Evolutionary conservation across 257 asterid genomes (phyloP), one percentile per base, ranked within the genome.

Genomic region (Nicotiana sylvestris): DNA sequence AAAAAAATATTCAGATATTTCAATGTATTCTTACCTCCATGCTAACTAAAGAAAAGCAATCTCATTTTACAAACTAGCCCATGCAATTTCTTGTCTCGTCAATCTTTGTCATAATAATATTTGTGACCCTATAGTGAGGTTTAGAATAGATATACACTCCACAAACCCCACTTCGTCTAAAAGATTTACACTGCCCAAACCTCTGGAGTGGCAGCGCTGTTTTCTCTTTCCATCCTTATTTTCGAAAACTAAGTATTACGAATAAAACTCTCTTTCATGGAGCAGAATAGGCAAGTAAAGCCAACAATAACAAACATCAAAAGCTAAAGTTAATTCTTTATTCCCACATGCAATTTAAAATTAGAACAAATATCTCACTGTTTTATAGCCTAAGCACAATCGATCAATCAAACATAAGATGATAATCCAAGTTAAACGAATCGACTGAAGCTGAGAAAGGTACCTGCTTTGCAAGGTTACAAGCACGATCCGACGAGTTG

Each of bases 381-480:
- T 39, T 39, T 39, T 1, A 5, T 21, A 70, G 58, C 6, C 78
- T 70, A 43, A 43, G 60, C 78, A 43, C 2, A 33, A 21, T 43
- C 0, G 21, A 46, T 3, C 37, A 43, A 70, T 43, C 78, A 13
- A 10, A 1, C 49, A 32, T n/a, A 39, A 70, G 33, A 39, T 21
- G 49, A 43, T 25, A 72, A 21, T 46, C 7, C 27, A 72, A 72
- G 35, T 72, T 43, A 70, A 70, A 21, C 5, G 49, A 46, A 46
- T 72, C 60, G 12, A 21, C 21, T 3, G 6, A 43, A 70, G 35
- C 35, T 39, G 30, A 81, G 7, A 70, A 70, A 12, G 0, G 9
- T 53, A 83, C 85, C 85, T 65, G 85, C 11, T 83, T 83, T 27
- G 85, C 85, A 64, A 83, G 85, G 82, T 33, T 83, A 72, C 85